Evolutionary conservation across 2,329 filamentous ascomycete genomes (phyloP), one percentile per base, ranked within the genome.

Genomic region (Aspergillus japonicus): DNA sequence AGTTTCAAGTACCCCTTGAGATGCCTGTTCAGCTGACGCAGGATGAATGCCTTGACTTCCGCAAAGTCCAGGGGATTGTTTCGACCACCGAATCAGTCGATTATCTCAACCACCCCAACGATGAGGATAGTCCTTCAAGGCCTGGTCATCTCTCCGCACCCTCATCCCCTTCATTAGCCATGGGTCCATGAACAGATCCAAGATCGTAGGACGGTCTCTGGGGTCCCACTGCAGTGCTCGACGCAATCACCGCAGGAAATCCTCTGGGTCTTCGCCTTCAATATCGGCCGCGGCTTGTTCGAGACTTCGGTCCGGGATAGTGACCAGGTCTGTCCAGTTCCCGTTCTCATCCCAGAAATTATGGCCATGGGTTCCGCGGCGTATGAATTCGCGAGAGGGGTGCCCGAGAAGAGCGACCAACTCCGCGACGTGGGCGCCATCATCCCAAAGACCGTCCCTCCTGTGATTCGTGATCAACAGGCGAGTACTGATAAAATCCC

Each of bases 171-270:
- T 55, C 63, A 64, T 59, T 66, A 77, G 72, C 75, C 76, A 79
- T 24, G 68, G 64, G 62, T 78, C 76, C 31, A 70, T 62, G 35
- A 78, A 60, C 31, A 78, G 59, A 29, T 78, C 69, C 57, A 66
- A 66, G 31, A 72, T 75, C 23, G 67, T 62, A 3, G 68, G 66
- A 23, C 69, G 31, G 24, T 69, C 64, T 33, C 57, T 57, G 2
- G 64, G 62, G 47, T 60, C 57, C 73, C 71, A 74, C 42, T 65
- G 61, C 56, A 73, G 51, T 39, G 71, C 69, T 54, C 64, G 69
- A 14, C 69, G 62, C 24, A 73, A 60, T 44, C 72, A 68, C 0
- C 54, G 50, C 16, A 73, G 58, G 57, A 73, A 68, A 19, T 59
- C 52, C 4, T 64, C 62, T 48, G 63, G 68, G 42, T 71, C 64